Evolutionary conservation across 768 basidiomycete genomes (phyloP), one percentile per base, ranked within the genome.

Genomic region (Saitozyma sp.): DNA sequence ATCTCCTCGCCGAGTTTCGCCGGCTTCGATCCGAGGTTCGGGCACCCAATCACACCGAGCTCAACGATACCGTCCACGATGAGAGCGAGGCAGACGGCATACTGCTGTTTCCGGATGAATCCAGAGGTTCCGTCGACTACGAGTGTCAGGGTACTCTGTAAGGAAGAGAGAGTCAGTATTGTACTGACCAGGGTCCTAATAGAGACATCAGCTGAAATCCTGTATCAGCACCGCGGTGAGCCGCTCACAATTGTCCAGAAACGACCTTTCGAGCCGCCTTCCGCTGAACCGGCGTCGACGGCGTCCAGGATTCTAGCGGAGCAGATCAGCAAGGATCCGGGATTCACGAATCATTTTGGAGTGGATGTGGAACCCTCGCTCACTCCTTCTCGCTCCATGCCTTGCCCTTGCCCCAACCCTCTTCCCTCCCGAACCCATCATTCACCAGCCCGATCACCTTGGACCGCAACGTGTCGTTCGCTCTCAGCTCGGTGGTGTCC

Each of bases 61-160:
- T 91, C 83, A 42, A 92, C 90, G 56, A 86, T 78, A 0, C 88
- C 84, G 66, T 93, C 86, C 49, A 90, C 83, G 72, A 95, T 86
- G 58, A 96, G 82, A 0, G 92, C 88, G 9, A 96, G 80, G 78
- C 93, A 95, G 17, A 96, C 90, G 6, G 92, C 92, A 75, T 92
- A 96, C 78, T 96, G 93, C 61, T 89, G 91, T 4, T 91, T 91
- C 5, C 93, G 86, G 19, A 95, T 83, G 83, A 96, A 94, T 1
- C 92, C 93, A 75, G 91, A 92, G 9, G 92, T 96, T 8, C 93
- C 93, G 78, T 95, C 92, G 61, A 96, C 92, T 55, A 90, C 89
- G 42, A 19, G 39, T 14, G 13, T 39, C 13, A 11, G 13, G 46
- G 46, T 16, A 2, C 14, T 20, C 20, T 6, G 40, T 13, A 6